phyloP scores from a whole-genome alignment of 495 filamentous ascomycete species.

The Aspergillus haitiensis region DNA sequence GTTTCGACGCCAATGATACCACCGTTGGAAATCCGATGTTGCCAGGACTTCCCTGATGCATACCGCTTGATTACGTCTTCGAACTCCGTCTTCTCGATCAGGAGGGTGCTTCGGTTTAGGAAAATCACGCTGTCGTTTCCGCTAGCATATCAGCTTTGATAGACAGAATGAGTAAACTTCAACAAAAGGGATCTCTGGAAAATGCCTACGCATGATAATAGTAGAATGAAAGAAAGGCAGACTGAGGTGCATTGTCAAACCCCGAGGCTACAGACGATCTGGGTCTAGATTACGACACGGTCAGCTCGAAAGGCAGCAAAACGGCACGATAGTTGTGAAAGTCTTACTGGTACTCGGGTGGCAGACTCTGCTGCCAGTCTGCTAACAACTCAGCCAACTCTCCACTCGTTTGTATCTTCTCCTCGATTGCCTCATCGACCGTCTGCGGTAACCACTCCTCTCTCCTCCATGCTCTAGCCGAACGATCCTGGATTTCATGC shows the following conservation, averaged over 20 bases:
- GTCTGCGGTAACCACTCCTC: slow-evolving; percentile 14
- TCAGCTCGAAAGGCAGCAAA: not conserved
- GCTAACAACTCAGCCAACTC: slow-evolving; percentile 6
- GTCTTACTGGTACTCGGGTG: slow-evolving; percentile 2
- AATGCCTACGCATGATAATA: slow-evolving; percentile 9
- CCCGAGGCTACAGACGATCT: not conserved
- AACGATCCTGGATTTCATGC: slow-evolving; percentile 5
- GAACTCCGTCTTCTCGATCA: not conserved
- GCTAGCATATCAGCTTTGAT: not conserved
- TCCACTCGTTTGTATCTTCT: slow-evolving; percentile 10
- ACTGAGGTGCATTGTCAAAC: not conserved
- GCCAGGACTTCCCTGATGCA: slow-evolving; percentile 3
- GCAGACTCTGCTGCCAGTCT: slow-evolving; percentile 1
- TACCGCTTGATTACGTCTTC: not conserved
- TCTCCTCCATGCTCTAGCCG: slow-evolving; percentile 6
- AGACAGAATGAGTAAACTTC: not conserved
- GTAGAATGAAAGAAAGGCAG: slow-evolving; percentile 7
- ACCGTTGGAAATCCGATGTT: slow-evolving; percentile 5
- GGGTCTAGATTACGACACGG: not conserved
- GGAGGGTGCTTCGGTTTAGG: slow-evolving; percentile 5
- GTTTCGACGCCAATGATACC: not conserved
- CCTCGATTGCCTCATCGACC: slow-evolving; percentile 12
- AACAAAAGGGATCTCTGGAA: not conserved
- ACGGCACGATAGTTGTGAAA: not conserved
- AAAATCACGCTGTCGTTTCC: not conserved